These are phyloP conservation scores for Maudiozyma pseudohumilis DNA, from an alignment of 805 yeast species.

Conservation along the genomic window DNA sequence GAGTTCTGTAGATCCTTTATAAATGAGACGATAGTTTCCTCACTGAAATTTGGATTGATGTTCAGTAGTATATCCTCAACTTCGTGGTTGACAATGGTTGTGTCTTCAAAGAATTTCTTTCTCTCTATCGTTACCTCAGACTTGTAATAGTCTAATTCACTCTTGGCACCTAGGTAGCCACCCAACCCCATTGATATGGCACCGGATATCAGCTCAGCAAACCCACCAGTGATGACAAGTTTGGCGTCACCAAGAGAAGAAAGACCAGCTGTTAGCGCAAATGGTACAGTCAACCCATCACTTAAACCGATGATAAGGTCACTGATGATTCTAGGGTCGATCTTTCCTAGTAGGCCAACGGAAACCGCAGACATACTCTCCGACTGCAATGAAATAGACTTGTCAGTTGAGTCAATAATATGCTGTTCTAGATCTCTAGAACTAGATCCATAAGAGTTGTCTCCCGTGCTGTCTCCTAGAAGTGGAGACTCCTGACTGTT, in stretches of 20 bases:
- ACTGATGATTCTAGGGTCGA: conserved; percentile 89
- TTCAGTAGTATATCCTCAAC: conserved; percentile 73
- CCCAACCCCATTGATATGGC: conserved; percentile 98
- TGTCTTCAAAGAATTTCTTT: conserved; percentile 52
- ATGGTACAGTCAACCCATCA: conserved; percentile 97
- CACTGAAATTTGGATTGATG: conserved; percentile 46
- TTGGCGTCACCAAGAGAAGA: conserved; percentile 82
- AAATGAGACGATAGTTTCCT: conserved; percentile 63
- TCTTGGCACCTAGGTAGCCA: conserved; percentile 89
- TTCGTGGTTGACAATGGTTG: conserved; percentile 60
- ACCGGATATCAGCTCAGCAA: conserved; percentile 94
- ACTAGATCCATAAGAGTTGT: conserved; percentile 10
- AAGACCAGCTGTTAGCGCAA: conserved; percentile 94
- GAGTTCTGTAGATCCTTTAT: conserved; percentile 67
- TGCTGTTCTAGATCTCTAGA: conserved; percentile 13
- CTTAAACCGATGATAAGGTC: conserved; percentile 89
- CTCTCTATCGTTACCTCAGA: conserved; percentile 67
- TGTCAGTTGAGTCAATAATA: not conserved
- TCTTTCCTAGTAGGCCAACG: conserved; percentile 32
- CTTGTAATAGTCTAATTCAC: conserved; percentile 68
- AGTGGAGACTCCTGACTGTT: conserved; percentile 5
- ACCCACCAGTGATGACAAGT: conserved; percentile 93
- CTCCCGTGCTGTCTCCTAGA: not conserved
- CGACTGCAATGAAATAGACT: not conserved
- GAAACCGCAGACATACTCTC: not conserved